Evolutionary conservation across 73 alveolate species (phyloP).

Genomic region (Tetrahymena elliotti): DNA sequence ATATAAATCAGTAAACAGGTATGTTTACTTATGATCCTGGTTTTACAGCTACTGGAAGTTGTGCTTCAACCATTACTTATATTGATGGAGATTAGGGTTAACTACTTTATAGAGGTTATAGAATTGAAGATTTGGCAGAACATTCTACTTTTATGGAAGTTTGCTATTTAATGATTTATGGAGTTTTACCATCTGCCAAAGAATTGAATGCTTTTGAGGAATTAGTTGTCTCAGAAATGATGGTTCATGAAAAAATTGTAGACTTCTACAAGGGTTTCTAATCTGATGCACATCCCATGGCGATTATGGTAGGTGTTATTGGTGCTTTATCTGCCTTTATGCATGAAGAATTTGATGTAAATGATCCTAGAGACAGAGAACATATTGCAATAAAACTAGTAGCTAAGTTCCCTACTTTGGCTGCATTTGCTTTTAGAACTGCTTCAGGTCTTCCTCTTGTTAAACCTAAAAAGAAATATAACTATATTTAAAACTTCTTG

Average conservation of each 20-base stretch:
- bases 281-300: slow-evolving; percentile 81
- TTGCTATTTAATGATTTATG: slow-evolving; percentile 77
- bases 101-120: slow-evolving; percentile 80
- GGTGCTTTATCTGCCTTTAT: slow-evolving; percentile 79
- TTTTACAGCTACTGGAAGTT: slow-evolving; percentile 76
- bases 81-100: slow-evolving; percentile 83
- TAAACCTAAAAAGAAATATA: slow-evolving; percentile 55
- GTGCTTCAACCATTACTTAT: slow-evolving; percentile 71
- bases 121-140: slow-evolving; percentile 71
- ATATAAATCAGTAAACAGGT: slow-evolving; percentile 58
- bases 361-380: slow-evolving; percentile 69
- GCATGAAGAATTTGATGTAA: slow-evolving; percentile 51
- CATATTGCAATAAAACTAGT: slow-evolving; percentile 64
- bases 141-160: slow-evolving; percentile 69
- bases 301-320: slow-evolving; percentile 77
- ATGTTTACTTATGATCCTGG: slow-evolving; percentile 82
- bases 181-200: slow-evolving; percentile 65
- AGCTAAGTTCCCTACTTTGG: slow-evolving; percentile 81
- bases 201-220: slow-evolving; percentile 61
- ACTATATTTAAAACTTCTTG: slow-evolving; percentile 72
- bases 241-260: slow-evolving; percentile 72
- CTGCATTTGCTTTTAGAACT: slow-evolving; percentile 79
- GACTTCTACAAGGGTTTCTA: slow-evolving; percentile 80
- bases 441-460: slow-evolving; percentile 78
- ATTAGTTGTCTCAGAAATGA: slow-evolving; percentile 64